Conservation (phyloP, 2,329 filamentous ascomycete species). For the Hypoxylon sp. region DNA sequence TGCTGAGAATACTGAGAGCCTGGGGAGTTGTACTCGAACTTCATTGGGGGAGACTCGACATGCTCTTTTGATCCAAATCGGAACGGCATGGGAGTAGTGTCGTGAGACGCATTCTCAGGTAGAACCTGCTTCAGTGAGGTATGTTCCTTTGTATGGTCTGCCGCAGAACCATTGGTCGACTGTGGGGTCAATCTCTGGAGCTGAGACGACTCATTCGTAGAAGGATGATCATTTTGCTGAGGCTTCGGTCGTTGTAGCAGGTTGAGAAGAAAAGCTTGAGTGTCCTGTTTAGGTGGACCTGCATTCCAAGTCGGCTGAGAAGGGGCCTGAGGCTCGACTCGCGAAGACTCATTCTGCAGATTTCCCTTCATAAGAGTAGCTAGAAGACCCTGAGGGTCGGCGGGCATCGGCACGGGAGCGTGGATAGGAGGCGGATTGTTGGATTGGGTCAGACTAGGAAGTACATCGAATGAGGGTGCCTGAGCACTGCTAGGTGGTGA, state of each 20-base stretch:
- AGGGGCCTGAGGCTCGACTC: constrained; percentile 55
- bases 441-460: constrained; percentile 46
- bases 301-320: constrained; percentile 60
- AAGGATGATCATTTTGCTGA: constrained; percentile 67
- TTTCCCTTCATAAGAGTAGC: constrained; percentile 73
- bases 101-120: constrained; percentile 47
- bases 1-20: constrained; percentile 47
- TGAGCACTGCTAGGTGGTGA: constrained; percentile 48
- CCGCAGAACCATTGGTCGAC: constrained; percentile 56
- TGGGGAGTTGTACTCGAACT: constrained; percentile 51
- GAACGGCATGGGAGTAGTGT: constrained; percentile 50
- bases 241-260: constrained; percentile 86
- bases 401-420: constrained; percentile 69
- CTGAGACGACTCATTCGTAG: constrained; percentile 61
- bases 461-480: constrained; percentile 45
- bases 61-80: constrained; percentile 45
- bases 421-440: constrained; percentile 62
- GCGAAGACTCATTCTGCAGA: constrained; percentile 63
- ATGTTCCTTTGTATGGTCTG: constrained; percentile 52
- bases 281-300: constrained; percentile 73
- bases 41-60: constrained; percentile 49
- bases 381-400: constrained; percentile 71
- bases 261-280: constrained; percentile 88
- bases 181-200: constrained; percentile 63
- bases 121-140: constrained; percentile 42